Percentiles rank a stretch among this genome's conserved stretches.
These are phyloP conservation scores for Candida insectorum DNA, from an alignment of 805 yeast genomes.

Conservation along the genomic window DNA sequence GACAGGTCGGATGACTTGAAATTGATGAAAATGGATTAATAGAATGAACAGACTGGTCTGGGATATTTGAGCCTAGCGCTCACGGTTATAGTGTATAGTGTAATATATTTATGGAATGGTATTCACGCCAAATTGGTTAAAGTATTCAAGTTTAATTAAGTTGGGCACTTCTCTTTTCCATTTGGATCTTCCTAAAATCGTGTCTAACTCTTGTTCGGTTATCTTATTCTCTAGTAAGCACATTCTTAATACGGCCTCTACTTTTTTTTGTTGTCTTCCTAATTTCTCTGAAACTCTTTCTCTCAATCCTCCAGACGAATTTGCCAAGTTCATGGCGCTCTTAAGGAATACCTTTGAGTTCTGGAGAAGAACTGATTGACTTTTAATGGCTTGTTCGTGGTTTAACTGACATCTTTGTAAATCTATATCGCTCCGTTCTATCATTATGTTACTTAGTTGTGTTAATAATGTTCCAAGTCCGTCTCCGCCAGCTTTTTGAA, in stretches of 20 bases:
- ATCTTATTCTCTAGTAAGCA: slow-evolving; percentile 44
- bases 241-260: slow-evolving; percentile 45
- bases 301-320: slow-evolving; percentile 48
- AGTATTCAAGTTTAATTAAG: slow-evolving; percentile 25
- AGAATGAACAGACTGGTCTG: background rate
- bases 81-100: no score
- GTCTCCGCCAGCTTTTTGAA: slow-evolving; percentile 15
- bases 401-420: slow-evolving; percentile 42
- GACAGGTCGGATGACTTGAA: background rate
- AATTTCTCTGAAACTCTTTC: slow-evolving; percentile 45
- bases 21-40: background rate
- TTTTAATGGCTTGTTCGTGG: slow-evolving; percentile 27
- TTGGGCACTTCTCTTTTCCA: slow-evolving; percentile 29
- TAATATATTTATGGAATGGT: no score
- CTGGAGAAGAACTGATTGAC: slow-evolving; percentile 25
- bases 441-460: slow-evolving; percentile 39
- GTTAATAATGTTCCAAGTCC: slow-evolving; percentile 30
- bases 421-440: slow-evolving; percentile 54
- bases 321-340: slow-evolving; percentile 44
- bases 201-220: slow-evolving; percentile 23
- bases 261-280: slow-evolving; percentile 36
- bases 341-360: slow-evolving; percentile 44
- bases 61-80: no score
- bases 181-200: slow-evolving; percentile 24
- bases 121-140: slow-evolving; percentile 6